Evolutionary conservation across 192 early-diverging fungal species (phyloP).

Genomic region (Coemansia sp.): DNA sequence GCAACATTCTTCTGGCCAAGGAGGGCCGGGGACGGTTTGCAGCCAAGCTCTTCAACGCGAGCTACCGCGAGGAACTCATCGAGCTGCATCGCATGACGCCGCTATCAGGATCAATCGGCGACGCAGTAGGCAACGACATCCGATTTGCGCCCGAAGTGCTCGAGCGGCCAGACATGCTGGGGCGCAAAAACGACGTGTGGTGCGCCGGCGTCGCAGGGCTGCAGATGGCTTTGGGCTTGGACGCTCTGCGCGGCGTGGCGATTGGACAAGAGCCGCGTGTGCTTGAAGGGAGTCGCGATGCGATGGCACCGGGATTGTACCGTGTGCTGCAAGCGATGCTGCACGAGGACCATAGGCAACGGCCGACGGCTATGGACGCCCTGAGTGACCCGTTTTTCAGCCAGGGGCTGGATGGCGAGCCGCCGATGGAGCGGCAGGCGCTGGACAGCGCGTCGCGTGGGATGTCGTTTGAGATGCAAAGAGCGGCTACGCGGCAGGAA

Average conservation of each 20-base stretch:
- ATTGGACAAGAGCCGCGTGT: conserved; percentile 55
- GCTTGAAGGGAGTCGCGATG: conserved; percentile 44
- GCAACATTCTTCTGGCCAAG: conserved; percentile 35
- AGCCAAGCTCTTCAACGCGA: conserved; percentile 64
- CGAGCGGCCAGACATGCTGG: conserved; percentile 60
- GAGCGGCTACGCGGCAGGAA: conserved; percentile 8
- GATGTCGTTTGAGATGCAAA: conserved; percentile 34
- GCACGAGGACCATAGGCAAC: conserved; percentile 63
- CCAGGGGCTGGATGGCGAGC: conserved; percentile 45
- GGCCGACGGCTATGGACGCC: conserved; percentile 72
- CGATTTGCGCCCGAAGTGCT: conserved; percentile 63
- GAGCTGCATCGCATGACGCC: conserved; percentile 48
- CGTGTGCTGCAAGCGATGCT: conserved; percentile 60
- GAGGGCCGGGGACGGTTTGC: conserved; percentile 24
- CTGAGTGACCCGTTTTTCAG: conserved; percentile 69
- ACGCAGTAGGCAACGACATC: conserved; percentile 30
- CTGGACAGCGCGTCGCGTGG: conserved; percentile 32
- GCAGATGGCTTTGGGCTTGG: conserved; percentile 69
- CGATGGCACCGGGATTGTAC: conserved; percentile 54
- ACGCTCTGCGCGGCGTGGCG: conserved; percentile 50
- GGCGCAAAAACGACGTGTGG: conserved; percentile 75
- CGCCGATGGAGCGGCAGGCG: conserved; percentile 48
- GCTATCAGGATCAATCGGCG: conserved; percentile 30
- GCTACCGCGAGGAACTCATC: conserved; percentile 61
- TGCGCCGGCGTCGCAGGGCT: conserved; percentile 63